phyloP scores from a whole-genome alignment of 2,329 filamentous ascomycete genomes.

The Colletotrichum theobromicola region DNA sequence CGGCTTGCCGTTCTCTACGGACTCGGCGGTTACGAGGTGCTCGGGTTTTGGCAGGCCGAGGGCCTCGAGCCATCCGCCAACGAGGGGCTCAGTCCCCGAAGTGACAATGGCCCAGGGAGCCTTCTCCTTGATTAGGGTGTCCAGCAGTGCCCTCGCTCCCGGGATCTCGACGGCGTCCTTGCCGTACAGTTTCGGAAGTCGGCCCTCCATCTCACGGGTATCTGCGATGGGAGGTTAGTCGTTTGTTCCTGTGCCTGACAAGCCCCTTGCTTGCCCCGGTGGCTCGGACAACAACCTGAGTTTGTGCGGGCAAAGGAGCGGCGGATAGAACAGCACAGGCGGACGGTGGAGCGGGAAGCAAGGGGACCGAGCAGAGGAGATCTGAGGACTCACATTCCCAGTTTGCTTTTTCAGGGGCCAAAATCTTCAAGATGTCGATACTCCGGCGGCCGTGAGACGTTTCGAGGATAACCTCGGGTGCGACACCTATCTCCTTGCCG shows the following conservation, averaged over 20 bases:
- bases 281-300: not conserved
- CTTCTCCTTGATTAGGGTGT: conserved; percentile 63
- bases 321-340: not conserved
- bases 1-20: conserved; percentile 77
- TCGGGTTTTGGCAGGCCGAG: conserved; percentile 69
- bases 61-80: conserved; percentile 74
- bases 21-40: conserved; percentile 76
- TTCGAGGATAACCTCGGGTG: conserved; percentile 82
- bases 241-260: not conserved
- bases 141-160: conserved; percentile 75
- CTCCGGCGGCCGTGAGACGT: conserved; percentile 90
- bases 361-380: conserved; percentile 4
- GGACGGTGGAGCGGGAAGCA: not conserved
- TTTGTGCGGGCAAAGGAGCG: not conserved
- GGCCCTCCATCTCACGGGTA: conserved; percentile 77
- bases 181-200: conserved; percentile 79
- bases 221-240: conserved; percentile 56
- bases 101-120: conserved; percentile 88
- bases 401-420: conserved; percentile 85
- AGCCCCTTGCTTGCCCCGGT: not conserved
- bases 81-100: conserved; percentile 71
- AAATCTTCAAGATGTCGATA: conserved; percentile 82
- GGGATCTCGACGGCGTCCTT: conserved; percentile 84
- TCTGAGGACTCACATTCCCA: conserved; percentile 78
- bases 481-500: conserved; percentile 82